phyloP scores from a whole-genome alignment of 2,329 filamentous ascomycete species.

The Colletotrichum agaves region DNA sequence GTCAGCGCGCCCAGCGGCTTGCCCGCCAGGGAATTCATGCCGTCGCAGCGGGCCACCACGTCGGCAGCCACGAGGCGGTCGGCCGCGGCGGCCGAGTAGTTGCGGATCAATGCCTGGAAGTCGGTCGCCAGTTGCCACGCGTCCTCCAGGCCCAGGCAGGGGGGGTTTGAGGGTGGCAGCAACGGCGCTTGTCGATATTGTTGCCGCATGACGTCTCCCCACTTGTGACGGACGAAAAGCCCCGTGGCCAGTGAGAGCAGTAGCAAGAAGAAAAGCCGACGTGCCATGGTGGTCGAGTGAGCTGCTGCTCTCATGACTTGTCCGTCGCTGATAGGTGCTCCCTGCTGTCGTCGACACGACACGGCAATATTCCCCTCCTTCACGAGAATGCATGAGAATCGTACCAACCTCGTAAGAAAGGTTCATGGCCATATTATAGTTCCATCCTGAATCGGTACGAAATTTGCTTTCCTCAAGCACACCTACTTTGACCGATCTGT shows the following conservation, averaged over 20 bases:
- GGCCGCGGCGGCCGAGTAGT: not conserved
- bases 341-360: not conserved
- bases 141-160: not conserved
- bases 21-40: slow-evolving; percentile 5
- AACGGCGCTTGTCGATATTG: not conserved
- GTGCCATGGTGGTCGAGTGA: not conserved
- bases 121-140: not conserved
- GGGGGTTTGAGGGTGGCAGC: not conserved
- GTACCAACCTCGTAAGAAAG: not conserved
- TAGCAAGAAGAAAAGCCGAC: not conserved
- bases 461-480: not conserved
- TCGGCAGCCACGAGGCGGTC: not conserved
- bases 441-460: not conserved
- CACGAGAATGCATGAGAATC: not conserved
- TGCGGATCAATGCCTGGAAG: not conserved
- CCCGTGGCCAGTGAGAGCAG: not conserved
- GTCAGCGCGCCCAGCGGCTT: slow-evolving; percentile 6
- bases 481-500: not conserved
- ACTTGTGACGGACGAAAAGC: not conserved
- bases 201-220: not conserved
- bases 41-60: not conserved
- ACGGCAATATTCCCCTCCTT: not conserved
- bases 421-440: not conserved
- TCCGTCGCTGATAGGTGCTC: not conserved
- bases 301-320: not conserved